Evolutionary conservation across 2,329 filamentous ascomycete species (phyloP).

Genomic region (Epichloe scottii): DNA sequence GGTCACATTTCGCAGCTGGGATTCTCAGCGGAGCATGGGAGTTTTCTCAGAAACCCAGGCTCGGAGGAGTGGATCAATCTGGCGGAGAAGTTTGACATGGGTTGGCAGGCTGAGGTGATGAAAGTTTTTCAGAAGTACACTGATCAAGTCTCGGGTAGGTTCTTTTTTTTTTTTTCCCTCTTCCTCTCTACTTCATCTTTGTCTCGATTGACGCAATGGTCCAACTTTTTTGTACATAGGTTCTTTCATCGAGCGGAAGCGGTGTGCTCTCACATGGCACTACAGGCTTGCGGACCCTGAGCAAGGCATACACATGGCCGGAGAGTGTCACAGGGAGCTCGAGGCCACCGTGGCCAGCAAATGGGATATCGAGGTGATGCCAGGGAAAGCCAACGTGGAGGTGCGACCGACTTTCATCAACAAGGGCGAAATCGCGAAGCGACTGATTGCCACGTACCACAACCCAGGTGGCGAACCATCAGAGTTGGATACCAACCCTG

Average conservation of each 20-base stretch:
- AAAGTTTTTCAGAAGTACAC: constrained; percentile 81
- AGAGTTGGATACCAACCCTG: constrained; percentile 26
- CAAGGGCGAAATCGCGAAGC: constrained; percentile 89
- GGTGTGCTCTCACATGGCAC: constrained; percentile 92
- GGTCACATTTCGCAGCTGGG: constrained; percentile 83
- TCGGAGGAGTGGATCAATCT: constrained; percentile 76
- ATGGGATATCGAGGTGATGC: constrained; percentile 94
- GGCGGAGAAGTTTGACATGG: constrained; percentile 77
- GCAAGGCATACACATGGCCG: constrained; percentile 66
- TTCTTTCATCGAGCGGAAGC: constrained; percentile 88
- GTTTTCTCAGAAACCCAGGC: constrained; percentile 77
- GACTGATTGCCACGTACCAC: constrained; percentile 64
- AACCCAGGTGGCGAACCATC: constrained; percentile 31
- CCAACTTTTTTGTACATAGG: constrained; percentile 30
- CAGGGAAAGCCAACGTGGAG: constrained; percentile 91
- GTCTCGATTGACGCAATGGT: too few relatives aligned
- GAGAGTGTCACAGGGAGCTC: constrained; percentile 70
- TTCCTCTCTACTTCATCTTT: background rate
- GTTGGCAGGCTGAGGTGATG: constrained; percentile 79
- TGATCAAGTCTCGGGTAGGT: constrained; percentile 66
- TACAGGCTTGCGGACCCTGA: constrained; percentile 86
- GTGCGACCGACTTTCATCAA: constrained; percentile 96
- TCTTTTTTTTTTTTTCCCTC: background rate
- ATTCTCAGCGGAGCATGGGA: constrained; percentile 94
- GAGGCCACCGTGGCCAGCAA: constrained; percentile 62